Conservation (phyloP, 148 eudicot species). For the Rhododendron kiyosumense region DNA sequence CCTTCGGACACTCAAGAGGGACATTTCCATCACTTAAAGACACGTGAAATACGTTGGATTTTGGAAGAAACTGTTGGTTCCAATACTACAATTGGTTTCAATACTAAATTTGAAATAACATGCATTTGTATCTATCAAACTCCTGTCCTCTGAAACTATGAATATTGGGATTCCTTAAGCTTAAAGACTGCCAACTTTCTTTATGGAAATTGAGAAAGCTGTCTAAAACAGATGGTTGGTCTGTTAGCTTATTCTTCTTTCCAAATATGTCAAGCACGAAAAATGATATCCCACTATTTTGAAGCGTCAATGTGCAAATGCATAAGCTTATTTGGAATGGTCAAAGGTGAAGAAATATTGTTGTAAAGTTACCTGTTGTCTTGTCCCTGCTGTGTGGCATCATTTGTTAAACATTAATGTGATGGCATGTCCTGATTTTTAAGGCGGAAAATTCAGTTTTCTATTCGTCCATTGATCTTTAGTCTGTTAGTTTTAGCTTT, state of each 20-base stretch:
- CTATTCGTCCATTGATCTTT: neutral
- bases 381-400: neutral
- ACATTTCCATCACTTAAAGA: neutral
- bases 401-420: neutral
- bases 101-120: neutral
- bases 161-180: neutral
- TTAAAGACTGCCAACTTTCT: neutral
- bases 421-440: neutral
- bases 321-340: neutral
- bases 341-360: neutral
- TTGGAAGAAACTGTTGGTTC: neutral
- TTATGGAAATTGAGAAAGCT: neutral
- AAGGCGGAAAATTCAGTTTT: neutral
- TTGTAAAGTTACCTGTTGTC: neutral
- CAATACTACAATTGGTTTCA: neutral
- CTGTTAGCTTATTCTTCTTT: neutral
- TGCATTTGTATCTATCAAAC: neutral
- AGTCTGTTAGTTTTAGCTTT: neutral
- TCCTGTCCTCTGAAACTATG: neutral
- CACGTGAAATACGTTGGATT: neutral
- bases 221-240: neutral
- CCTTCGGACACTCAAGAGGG: neutral
- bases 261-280: neutral
- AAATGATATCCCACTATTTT: neutral
- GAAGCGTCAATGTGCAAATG: neutral